Percentiles rank a stretch among this genome's conserved stretches.
These are phyloP conservation scores for Aspergillus neoniger DNA, from an alignment of 2,329 filamentous ascomycete genomes.

Conservation along the genomic window DNA sequence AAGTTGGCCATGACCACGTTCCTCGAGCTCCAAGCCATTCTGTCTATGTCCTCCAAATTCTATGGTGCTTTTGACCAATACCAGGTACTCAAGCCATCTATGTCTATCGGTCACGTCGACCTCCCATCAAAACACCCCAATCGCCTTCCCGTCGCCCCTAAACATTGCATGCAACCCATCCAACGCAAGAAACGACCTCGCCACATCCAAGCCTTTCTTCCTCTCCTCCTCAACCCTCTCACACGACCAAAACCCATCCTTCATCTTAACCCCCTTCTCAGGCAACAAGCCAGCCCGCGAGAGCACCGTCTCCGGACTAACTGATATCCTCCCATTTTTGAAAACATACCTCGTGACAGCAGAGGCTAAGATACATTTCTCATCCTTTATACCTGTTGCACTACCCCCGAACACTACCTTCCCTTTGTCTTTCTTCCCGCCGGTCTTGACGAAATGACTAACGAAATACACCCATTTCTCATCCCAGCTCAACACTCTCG, in stretches of 20 bases:
- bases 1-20: too few species aligned
- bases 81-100: too few species aligned
- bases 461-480: slow-evolving; percentile 74
- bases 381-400: slow-evolving; percentile 7
- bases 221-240: slow-evolving; percentile 6
- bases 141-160: slow-evolving; percentile 5
- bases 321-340: slow-evolving; percentile 72
- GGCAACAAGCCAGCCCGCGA: slow-evolving; percentile 5
- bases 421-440: slow-evolving; percentile 6
- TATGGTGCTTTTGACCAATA: too few species aligned
- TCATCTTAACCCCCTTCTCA: not conserved
- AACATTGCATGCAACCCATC: slow-evolving; percentile 12
- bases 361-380: slow-evolving; percentile 65
- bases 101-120: too few species aligned
- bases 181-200: slow-evolving; percentile 9
- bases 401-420: slow-evolving; percentile 24
- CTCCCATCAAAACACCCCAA: not conserved
- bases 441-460: slow-evolving; percentile 64
- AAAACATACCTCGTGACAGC: slow-evolving; percentile 73
- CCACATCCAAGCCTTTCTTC: slow-evolving; percentile 6
- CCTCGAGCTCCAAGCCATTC: too few species aligned
- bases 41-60: too few species aligned
- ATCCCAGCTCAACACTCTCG: slow-evolving; percentile 68
- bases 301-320: slow-evolving; percentile 63
- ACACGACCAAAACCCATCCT: not conserved